Percentiles rank a stretch among this genome's conserved stretches.
phyloP scores from a whole-genome alignment of 2,329 filamentous ascomycete species.

The Ilyonectria mors-panacis region DNA sequence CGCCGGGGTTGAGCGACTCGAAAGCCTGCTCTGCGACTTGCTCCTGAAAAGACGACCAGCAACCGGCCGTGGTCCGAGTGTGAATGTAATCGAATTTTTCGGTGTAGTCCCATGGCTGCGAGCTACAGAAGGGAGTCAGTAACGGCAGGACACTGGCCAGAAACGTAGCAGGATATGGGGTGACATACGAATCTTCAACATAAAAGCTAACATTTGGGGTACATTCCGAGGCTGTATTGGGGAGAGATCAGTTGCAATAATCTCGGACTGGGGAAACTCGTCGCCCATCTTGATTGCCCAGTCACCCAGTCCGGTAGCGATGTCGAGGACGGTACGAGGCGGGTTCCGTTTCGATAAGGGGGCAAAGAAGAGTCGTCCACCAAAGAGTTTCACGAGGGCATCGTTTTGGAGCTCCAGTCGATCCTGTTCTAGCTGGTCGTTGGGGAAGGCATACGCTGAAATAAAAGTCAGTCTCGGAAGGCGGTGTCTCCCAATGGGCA shows the following conservation, averaged over 20 bases:
- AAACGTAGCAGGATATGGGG: background rate
- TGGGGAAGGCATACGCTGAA: conserved; percentile 63
- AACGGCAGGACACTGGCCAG: background rate
- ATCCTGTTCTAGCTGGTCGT: conserved; percentile 60
- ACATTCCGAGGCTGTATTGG: conserved; percentile 77
- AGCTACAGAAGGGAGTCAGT: conserved; percentile 50
- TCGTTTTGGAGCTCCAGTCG: conserved; percentile 58
- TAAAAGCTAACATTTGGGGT: conserved; percentile 82
- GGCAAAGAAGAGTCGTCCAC: conserved; percentile 59
- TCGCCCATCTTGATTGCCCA: conserved; percentile 80
- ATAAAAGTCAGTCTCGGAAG: conserved; percentile 18
- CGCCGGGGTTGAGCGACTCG: conserved; percentile 64
- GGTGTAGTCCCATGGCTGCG: conserved; percentile 66
- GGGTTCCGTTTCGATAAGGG: conserved; percentile 55
- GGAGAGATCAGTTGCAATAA: conserved; percentile 77
- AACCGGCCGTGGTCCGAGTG: conserved; percentile 64
- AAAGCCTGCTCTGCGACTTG: conserved; percentile 68
- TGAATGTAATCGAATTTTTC: conserved; percentile 71
- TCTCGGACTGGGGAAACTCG: conserved; percentile 69
- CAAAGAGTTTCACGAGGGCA: conserved; percentile 56
- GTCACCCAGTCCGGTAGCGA: conserved; percentile 64
- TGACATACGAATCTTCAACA: conserved; percentile 73
- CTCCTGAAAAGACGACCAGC: conserved; percentile 63
- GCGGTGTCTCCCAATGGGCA: background rate
- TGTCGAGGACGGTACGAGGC: conserved; percentile 57